phyloP scores from a whole-genome alignment of 176 grass and related monocot species.

The Themeda triandra region DNA sequence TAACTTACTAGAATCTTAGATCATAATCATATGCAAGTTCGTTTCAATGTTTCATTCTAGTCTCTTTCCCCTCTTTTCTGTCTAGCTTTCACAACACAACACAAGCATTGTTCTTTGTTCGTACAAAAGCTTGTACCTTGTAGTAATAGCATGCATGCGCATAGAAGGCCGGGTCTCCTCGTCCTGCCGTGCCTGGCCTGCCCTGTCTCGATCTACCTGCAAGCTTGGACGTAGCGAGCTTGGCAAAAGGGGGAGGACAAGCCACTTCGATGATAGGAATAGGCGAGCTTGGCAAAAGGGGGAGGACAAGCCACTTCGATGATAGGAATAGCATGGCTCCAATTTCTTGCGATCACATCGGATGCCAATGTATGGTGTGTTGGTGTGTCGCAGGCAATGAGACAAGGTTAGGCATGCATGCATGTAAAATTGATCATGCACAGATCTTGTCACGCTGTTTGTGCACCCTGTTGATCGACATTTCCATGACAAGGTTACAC shows the following conservation, averaged over 20 bases:
- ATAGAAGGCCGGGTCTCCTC: slow-evolving; percentile 16
- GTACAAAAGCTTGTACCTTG: not conserved
- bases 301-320: slow-evolving; percentile 39
- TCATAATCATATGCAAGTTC: not conserved
- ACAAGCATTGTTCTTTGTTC: slow-evolving; percentile 8
- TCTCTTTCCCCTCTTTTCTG: not conserved
- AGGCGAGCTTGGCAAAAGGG: too few relatives aligned
- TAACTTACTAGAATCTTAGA: not conserved
- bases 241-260: slow-evolving; percentile 20
- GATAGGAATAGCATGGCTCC: slow-evolving; percentile 1
- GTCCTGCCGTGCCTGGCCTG: not conserved
- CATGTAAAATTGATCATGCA: slow-evolving; percentile 30
- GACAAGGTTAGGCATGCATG: slow-evolving; percentile 42
- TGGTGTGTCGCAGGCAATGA: slow-evolving; percentile 33
- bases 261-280: slow-evolving; percentile 33
- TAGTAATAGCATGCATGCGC: not conserved
- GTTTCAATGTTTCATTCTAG: not conserved
- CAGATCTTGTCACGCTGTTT: slow-evolving; percentile 47
- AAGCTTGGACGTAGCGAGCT: slow-evolving; percentile 38
- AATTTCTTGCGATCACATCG: slow-evolving; percentile 21
- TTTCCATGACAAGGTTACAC: slow-evolving; percentile 32
- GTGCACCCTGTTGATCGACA: slow-evolving; percentile 15
- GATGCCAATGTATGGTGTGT: slow-evolving; percentile 2
- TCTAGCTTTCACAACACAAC: not conserved
- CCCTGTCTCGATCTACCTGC: slow-evolving; percentile 28